Evolutionary conservation across 2,329 filamentous ascomycete genomes (phyloP), one percentile per base, ranked within the genome.

Genomic region (Microdochium bolleyi): DNA sequence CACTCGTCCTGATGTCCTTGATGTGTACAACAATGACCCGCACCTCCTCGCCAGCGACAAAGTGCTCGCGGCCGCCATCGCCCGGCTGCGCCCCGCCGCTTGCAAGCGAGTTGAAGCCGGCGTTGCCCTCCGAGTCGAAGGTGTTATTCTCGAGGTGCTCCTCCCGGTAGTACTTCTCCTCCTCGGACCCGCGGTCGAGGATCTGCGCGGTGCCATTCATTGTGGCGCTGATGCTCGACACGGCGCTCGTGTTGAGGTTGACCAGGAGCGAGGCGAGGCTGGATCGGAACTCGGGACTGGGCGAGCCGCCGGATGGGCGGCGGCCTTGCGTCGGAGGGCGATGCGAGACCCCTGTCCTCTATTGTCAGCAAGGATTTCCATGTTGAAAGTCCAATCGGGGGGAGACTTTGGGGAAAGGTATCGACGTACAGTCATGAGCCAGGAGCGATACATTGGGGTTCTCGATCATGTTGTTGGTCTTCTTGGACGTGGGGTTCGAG

Each of bases 131-230:
- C 32, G 73, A 72, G 48, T 85, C 85, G 62, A 95, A 95, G 0
- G 89, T 95, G 68, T 97, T 96, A 71, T 96, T 95, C 62, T 89
- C 89, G 58, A 96, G 72, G 74, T 99, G 94, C 62, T 83, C 79
- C 58, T 87, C 82, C 62, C 87, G 87, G 68, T 89, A 96, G 78
- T 86, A 97, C 51, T 72, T 74, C 70, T 97, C 94, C 66, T 96
- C 88, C 16, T 90, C 87, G 2, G 85, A 88, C 0, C 87, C 90
- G 4, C 75, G 67, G 1, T 85, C 77, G 14, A 95, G 78, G 34
- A 97, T 77, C 32, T 82, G 76, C 1, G 94, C 94, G 37, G 82
- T 78, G n/a, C 94, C 94, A 59, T 92, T 94, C 67, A 99, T 95
- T 16, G 92, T 96, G 30, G 91, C 91, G 57, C 85, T 91, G 71